Evolutionary conservation across 192 early-diverging fungal species (phyloP), one percentile per base, ranked within the genome.

Genomic region (Linderina pennispora): DNA sequence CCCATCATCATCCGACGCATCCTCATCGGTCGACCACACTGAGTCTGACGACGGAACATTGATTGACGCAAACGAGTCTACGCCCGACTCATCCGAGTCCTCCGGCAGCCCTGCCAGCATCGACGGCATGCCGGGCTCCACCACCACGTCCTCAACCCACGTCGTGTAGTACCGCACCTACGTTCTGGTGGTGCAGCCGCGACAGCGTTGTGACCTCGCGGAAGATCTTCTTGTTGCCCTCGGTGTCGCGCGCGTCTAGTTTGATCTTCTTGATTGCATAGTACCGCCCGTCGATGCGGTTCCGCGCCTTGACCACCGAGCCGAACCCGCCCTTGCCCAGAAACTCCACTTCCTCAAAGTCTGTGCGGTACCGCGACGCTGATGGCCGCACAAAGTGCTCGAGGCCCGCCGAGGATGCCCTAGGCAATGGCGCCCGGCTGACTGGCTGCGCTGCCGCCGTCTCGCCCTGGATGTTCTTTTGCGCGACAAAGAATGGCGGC

Each of bases 181-280:
- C 86, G 63, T 85, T 90, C 53, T 88, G 82, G 53, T 92, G 88
- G 59, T 94, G 88, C 13, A 97, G 65, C 8, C 91, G 75, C 3
- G 91, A 91, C 16, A 97, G 63, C 0, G 94, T 94, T 17, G 82
- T 88, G 9, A 97, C 91, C 54, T 97, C 94, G 8, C 94, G 74
- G 15, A 95, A 72, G 43, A 94, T 87, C 54, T 90, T 87, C n/a
- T 79, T 75, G 55, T 79, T 84, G 36, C 77, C 78, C 41, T 88
- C 89, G 32, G 80, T 80, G 38, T 88, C 82, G 37, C 80, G 77
- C 31, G 85, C 81, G 57, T 92, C 82, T 49, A 95, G 67, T 40
- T 78, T 77, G 44, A 97, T 89, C 61, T 89, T 94, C 47, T 97
- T 97, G 50, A 97, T 86, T 8, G 92, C 90, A 55, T 95, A 97